A percentile compares a stretch with the other conserved stretches of the same genome.
Evolutionary conservation across 2,329 filamentous ascomycete species (phyloP).

Genomic region (Mycocentrospora acerina): DNA sequence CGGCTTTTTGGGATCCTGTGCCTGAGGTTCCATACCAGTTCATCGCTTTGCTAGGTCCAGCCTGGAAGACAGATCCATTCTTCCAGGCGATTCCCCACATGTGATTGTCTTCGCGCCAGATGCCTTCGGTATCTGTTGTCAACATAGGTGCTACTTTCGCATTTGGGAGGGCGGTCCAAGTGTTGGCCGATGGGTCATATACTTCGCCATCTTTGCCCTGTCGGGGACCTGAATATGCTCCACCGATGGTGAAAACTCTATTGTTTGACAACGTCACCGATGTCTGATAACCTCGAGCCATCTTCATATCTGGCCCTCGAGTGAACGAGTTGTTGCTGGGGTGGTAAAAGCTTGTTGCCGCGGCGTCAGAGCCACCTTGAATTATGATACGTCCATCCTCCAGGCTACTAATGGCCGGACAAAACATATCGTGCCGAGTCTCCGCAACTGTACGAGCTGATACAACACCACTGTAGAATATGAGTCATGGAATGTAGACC

Average conservation of each 20-base stretch:
- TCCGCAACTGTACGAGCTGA: slow-evolving; percentile 25
- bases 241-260: slow-evolving; percentile 29
- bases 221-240: slow-evolving; percentile 24
- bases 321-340: slow-evolving; percentile 21
- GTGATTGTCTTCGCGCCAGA: slow-evolving; percentile 28
- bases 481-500: too few relatives aligned
- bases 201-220: slow-evolving; percentile 27
- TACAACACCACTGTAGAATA: slow-evolving; percentile 17
- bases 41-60: slow-evolving; percentile 25
- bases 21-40: slow-evolving; percentile 29
- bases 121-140: slow-evolving; percentile 23
- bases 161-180: slow-evolving; percentile 23
- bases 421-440: slow-evolving; percentile 32
- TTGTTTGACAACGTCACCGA: slow-evolving; percentile 21
- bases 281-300: slow-evolving; percentile 27
- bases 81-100: slow-evolving; percentile 27
- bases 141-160: slow-evolving; percentile 19
- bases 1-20: slow-evolving; percentile 17
- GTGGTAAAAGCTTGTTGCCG: slow-evolving; percentile 24
- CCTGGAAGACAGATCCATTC: slow-evolving; percentile 23
- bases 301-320: slow-evolving; percentile 19
- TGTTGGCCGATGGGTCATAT: slow-evolving; percentile 20
- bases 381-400: slow-evolving; percentile 26
- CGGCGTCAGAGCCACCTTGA: slow-evolving; percentile 26
- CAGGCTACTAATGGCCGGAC: slow-evolving; percentile 27